Base-by-base conservation (phyloP, 805 yeast species). In the Tetrapisispora taiwanensis region DNA sequence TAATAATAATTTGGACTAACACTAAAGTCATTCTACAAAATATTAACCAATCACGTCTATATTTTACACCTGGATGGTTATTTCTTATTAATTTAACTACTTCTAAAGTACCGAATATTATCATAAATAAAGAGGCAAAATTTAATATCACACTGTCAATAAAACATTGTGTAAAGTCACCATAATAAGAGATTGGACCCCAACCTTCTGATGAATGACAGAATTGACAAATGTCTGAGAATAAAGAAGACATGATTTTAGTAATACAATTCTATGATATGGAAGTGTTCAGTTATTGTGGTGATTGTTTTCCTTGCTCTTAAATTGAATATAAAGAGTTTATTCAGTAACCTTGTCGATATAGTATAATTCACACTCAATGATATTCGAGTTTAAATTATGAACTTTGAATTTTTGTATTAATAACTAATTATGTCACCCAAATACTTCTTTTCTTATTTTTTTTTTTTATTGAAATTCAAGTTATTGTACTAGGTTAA, bases 161-260 rank as follows among this genome's bases (percentile, higher is more conserved):
- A 53, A 79, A 75, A 49, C 84, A 79, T 7, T 76, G 76, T 1
- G 84, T 73, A 42, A 79, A 67, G 51, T 79, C 86, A 32, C 73
- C 73, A 55, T 73, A 69, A 17, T 44, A 54, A 1, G 74, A 68
- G 5, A 71, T 52, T 9, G 74, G 74, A 13, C 71, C 73, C 58
- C 70, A 63, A 2, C 72, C 72, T 47, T 68, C 73, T 7, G 42
- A 35, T 27, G 65, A 60, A 18, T 54, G 51, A 42, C 66, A 62
- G 30, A 54, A 48, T 34, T 40, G 36, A 44, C 59, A 55, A 20
- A 39, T 1, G 12, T 36, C 37, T 13, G 37, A 36, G 3, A 20
- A 30, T 5, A 41, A 20, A 14, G 28, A 17, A 3, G 39, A 24
- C 39, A 41, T 41, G 12, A 4, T 31, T 6, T n/a, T 31, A 15